Base-by-base conservation (phyloP, 805 yeast genomes). In the Teunomyces pallodes region DNA sequence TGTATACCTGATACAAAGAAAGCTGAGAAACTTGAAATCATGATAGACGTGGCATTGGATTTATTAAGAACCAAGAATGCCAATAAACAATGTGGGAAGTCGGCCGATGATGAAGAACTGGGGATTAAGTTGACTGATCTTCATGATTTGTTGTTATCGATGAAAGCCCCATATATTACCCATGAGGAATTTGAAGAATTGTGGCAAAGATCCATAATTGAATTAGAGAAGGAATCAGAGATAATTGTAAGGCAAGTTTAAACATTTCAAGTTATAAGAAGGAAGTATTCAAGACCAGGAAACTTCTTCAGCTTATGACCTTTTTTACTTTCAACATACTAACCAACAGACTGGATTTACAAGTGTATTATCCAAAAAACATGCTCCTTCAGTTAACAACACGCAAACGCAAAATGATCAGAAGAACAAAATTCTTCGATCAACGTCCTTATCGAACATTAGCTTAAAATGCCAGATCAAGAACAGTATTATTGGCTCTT, bases 1-100 rank as follows among this genome's bases (percentile, higher is more conserved):
- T 92, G 98, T 72, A 75, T 83, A 12, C 84, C 86, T 30, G 96
- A 92, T 62, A 80, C 83, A 31, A 79, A 80, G 56, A 84, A 81
- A 64, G 83, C 86, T 33, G 84, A 86, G 54, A 78, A 84, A 56
- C 76, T 86, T 30, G 79, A 78, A 42, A 81, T 82, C 45, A 79
- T 90, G 69, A 79, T 84, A 10, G 77, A 81, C 46, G 84, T 84
- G 54, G 82, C 90, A 0, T 70, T 86, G 48, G 83, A 82, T 50
- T 64, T 86, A 45, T 70, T 91, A 56, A 77, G 92, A 50, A 72
- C 80, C 16, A 79, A 83, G 53, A 83, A 87, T 57, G 96, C 95
- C 0, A 74, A 76, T 50, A 71, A 69, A 43, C 68, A 77, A 56
- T 83, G 90, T 70, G 83, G 89, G 9, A 79, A 75, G 40, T 67